A percentile compares a stretch with the other conserved stretches of the same genome.
Evolutionary conservation across 2,329 filamentous ascomycete genomes (phyloP).

Genomic region (Claviceps sp.): DNA sequence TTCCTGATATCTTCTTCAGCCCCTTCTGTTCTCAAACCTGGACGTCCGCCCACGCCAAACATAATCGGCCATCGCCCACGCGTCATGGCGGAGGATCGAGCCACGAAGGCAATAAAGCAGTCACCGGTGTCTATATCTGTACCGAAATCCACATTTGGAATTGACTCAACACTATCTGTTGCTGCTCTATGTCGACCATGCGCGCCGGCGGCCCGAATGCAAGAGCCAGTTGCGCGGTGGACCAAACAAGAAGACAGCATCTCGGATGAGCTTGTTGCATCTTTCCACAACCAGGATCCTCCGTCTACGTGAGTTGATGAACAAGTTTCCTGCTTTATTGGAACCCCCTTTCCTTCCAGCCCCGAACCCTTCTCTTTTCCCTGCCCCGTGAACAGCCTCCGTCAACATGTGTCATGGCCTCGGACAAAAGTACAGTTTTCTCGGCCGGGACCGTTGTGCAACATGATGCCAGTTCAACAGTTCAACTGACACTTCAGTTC

Average conservation of each 20-base stretch:
- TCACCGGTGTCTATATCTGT: constrained; percentile 1
- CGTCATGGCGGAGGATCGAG: constrained; percentile 5
- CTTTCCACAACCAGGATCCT: constrained; percentile 1
- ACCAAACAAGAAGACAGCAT: constrained; percentile 1
- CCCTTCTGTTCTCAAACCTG: not conserved
- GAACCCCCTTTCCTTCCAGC: not conserved
- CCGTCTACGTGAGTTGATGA: constrained; percentile 3
- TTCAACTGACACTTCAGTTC: not conserved
- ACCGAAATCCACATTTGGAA: not conserved
- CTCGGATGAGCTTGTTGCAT: not conserved
- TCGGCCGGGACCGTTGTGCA: not conserved
- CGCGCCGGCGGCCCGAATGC: not conserved
- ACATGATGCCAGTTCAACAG: not conserved
- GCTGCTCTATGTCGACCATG: not conserved
- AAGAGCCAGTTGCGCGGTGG: constrained; percentile 1
- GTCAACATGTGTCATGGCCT: too few relatives aligned
- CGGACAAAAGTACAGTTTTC: not conserved
- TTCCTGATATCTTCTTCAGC: not conserved
- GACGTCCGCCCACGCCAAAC: not conserved
- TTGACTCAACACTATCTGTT: not conserved
- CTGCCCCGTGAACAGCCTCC: too few relatives aligned
- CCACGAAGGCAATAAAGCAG: constrained; percentile 2
- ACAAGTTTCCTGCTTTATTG: not conserved
- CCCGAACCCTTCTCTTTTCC: not conserved
- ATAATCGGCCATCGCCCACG: not conserved